A percentile compares a stretch with the other conserved stretches of the same genome.
Evolutionary conservation across 257 asterid species (phyloP).

Genomic region (Solanum gandarillasii): DNA sequence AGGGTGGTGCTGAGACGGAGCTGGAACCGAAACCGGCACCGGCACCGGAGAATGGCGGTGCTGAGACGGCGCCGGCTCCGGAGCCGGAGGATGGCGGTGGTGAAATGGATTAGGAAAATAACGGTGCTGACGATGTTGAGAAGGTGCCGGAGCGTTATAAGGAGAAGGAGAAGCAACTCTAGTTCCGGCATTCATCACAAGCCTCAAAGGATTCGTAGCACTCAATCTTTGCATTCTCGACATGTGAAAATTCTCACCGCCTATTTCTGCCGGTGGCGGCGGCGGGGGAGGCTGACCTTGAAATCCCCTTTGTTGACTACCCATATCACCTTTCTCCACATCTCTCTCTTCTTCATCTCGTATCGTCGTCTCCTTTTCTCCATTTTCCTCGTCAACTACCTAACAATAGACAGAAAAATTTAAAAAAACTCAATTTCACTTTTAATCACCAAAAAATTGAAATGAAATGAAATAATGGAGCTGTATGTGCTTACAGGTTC

Average conservation of each 20-base stretch:
- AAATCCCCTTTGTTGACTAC: constrained; percentile 14
- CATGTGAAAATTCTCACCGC: constrained; percentile 29
- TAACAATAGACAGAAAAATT: neutral
- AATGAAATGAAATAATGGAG: neutral
- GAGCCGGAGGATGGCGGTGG: constrained; percentile 7
- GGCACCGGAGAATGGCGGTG: constrained; percentile 3
- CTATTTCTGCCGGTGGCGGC: neutral
- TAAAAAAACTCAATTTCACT: neutral
- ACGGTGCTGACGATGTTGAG: constrained; percentile 12
- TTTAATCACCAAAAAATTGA: neutral
- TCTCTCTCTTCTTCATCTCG: constrained; percentile 23
- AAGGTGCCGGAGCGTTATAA: neutral
- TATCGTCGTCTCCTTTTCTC: constrained; percentile 11
- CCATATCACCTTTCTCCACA: constrained; percentile 66
- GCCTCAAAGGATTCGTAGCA: constrained; percentile 71
- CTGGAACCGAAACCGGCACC: neutral
- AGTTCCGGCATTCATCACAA: constrained; percentile 57
- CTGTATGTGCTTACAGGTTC: constrained; percentile 40
- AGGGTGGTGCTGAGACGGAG: constrained; percentile 19
- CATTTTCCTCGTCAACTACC: constrained; percentile 25
- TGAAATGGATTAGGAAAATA: constrained; percentile 16
- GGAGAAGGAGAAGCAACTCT: constrained; percentile 79
- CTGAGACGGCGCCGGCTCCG: neutral
- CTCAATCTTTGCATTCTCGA: constrained; percentile 77
- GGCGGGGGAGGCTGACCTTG: constrained; percentile 18